These are phyloP conservation scores for Rosa hybrid DNA, from an alignment of 331 rosid species.

Conservation along the genomic window DNA sequence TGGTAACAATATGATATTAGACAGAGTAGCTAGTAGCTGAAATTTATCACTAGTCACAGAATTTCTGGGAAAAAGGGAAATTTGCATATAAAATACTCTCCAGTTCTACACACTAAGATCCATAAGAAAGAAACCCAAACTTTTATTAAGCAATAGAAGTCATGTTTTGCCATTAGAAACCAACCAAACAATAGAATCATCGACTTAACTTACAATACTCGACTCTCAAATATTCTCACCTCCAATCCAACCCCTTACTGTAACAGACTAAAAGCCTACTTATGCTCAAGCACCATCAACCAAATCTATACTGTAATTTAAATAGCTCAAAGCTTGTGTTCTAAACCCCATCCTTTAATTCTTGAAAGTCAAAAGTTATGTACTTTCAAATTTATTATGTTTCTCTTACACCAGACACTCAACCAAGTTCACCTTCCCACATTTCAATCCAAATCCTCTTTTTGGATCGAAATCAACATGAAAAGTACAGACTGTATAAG, in stretches of 20 bases:
- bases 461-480: not conserved
- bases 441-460: not conserved
- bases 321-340: slow-evolving; percentile 4
- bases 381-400: not conserved
- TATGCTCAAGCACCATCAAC: not conserved
- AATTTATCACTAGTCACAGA: not conserved
- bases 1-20: too few species aligned
- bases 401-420: not conserved
- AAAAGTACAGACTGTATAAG: not conserved
- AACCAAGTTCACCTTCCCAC: not conserved
- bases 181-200: not conserved
- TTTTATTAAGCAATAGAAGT: not conserved
- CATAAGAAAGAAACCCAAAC: not conserved
- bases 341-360: not conserved
- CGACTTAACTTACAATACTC: not conserved
- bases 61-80: not conserved
- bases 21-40: not conserved
- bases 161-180: not conserved
- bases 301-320: not conserved
- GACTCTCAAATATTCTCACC: not conserved
- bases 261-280: not conserved
- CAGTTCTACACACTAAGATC: slow-evolving; percentile 1
- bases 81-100: not conserved
- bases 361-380: not conserved
- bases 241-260: not conserved